A percentile compares a stretch with the other conserved stretches of the same genome.
Conservation (phyloP, 83 land plant genomes). For the Diphasiastrum complanatum region DNA sequence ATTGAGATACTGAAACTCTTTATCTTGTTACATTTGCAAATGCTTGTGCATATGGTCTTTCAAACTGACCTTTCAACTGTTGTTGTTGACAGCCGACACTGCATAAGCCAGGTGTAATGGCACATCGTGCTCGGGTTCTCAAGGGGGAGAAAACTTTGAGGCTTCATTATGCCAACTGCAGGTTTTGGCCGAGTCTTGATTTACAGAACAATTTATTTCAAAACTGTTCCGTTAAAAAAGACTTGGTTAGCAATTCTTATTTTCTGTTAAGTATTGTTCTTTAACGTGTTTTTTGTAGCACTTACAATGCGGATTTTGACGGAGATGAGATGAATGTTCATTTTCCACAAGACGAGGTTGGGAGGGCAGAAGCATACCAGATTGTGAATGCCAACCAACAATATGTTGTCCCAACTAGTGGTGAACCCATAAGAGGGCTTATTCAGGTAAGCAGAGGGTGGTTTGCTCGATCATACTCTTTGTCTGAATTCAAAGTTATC, state of each 20-base stretch:
- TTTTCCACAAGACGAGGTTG: slow-evolving; percentile 93
- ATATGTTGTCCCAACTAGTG: slow-evolving; percentile 72
- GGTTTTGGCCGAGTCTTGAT: slow-evolving; percentile 32
- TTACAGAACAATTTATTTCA: not conserved
- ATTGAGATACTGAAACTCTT: no score
- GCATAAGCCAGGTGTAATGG: slow-evolving; percentile 96
- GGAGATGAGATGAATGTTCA: slow-evolving; percentile 99
- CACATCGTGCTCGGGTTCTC: slow-evolving; percentile 72
- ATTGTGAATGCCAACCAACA: slow-evolving; percentile 91
- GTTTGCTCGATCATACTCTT: no score
- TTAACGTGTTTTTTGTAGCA: slow-evolving; percentile 48
- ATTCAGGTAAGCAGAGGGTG: slow-evolving; percentile 94
- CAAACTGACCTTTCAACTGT: not conserved
- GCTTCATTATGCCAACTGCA: slow-evolving; percentile 95
- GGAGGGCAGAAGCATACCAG: slow-evolving; percentile 71
- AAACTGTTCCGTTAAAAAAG: not conserved
- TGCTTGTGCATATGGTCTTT: not conserved
- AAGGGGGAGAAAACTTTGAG: slow-evolving; percentile 88
- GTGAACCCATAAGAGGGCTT: slow-evolving; percentile 76
- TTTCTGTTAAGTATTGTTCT: not conserved
- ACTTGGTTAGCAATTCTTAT: not conserved
- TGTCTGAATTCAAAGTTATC: not conserved
- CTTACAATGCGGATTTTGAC: slow-evolving; percentile 97
- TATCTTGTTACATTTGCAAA: no score
- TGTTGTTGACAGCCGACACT: slow-evolving; percentile 70